phyloP scores from a whole-genome alignment of 345 rosid species.

The Turritis glabra region DNA sequence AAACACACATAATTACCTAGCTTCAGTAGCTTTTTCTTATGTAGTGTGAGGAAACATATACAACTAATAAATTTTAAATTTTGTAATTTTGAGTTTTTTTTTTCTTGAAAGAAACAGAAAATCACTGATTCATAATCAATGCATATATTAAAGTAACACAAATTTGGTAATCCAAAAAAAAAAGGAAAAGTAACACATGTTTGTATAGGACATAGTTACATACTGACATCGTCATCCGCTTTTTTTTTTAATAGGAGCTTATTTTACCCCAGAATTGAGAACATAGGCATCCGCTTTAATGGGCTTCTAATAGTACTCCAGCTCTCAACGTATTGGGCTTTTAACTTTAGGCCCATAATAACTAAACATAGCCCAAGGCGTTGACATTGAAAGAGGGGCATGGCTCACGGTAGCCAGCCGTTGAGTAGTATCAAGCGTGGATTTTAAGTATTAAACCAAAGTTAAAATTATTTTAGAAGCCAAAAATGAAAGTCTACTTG shows the following conservation, averaged over 20 bases:
- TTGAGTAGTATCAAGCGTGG: slow-evolving; percentile 6
- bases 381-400: slow-evolving; percentile 18
- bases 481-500: neutral
- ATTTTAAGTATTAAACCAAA: neutral
- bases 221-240: neutral
- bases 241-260: too few relatives aligned
- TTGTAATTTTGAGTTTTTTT: neutral
- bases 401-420: slow-evolving; percentile 11
- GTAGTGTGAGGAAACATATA: neutral
- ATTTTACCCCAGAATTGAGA: neutral
- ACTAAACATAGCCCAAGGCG: neutral
- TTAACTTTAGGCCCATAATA: neutral
- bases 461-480: neutral
- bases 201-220: neutral
- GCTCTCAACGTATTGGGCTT: neutral
- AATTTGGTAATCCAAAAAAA: neutral
- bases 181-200: neutral
- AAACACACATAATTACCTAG: neutral
- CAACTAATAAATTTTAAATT: neutral
- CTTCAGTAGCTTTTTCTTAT: neutral
- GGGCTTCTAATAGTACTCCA: neutral
- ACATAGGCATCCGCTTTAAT: neutral
- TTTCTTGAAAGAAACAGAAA: neutral
- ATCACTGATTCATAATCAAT: neutral
- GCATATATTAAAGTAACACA: neutral